These are phyloP conservation scores for Lactuca sativa DNA, from an alignment of 129 eudicot species.

Conservation along the genomic window DNA sequence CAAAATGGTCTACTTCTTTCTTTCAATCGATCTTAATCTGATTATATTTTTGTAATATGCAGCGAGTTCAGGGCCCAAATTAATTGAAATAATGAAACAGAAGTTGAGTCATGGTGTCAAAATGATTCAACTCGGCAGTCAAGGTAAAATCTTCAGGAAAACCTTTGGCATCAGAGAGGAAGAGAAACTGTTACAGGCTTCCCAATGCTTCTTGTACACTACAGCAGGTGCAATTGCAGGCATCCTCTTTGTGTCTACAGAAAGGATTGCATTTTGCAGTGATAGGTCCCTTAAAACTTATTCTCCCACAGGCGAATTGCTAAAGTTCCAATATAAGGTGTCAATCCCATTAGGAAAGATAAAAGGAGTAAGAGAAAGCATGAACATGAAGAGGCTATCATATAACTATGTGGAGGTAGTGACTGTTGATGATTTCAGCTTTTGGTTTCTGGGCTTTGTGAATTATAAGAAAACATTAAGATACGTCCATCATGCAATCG, in stretches of 20 bases:
- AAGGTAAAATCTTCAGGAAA: slow-evolving; percentile 21
- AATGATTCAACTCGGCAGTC: slow-evolving; percentile 31
- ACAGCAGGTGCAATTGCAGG: slow-evolving; percentile 46
- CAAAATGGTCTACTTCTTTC: too few relatives aligned
- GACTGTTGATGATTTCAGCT: slow-evolving; percentile 39
- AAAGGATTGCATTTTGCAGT: slow-evolving; percentile 39
- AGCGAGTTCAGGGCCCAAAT: slow-evolving; percentile 34
- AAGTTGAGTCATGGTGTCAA: slow-evolving; percentile 42
- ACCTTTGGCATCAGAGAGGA: slow-evolving; percentile 20
- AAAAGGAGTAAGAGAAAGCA: slow-evolving; percentile 20
- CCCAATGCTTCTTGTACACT: slow-evolving; percentile 34
- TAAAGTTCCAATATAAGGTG: slow-evolving; percentile 39
- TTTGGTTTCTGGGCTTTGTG: slow-evolving; percentile 40
- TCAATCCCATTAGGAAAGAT: slow-evolving; percentile 27
- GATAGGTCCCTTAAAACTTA: slow-evolving; percentile 28
- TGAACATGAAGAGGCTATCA: slow-evolving; percentile 20
- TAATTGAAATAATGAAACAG: slow-evolving; percentile 33
- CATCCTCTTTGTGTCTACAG: slow-evolving; percentile 34
- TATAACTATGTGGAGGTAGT: slow-evolving; percentile 31
- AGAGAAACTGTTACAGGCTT: slow-evolving; percentile 36
- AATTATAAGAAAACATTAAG: slow-evolving; percentile 25
- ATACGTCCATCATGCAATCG: slow-evolving; percentile 14
- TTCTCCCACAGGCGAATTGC: slow-evolving; percentile 28
- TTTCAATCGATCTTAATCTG: background rate
- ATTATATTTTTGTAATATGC: slow-evolving; percentile 7